phyloP scores from a whole-genome alignment of 2,329 filamentous ascomycete species.

The Ophiostoma piceae region DNA sequence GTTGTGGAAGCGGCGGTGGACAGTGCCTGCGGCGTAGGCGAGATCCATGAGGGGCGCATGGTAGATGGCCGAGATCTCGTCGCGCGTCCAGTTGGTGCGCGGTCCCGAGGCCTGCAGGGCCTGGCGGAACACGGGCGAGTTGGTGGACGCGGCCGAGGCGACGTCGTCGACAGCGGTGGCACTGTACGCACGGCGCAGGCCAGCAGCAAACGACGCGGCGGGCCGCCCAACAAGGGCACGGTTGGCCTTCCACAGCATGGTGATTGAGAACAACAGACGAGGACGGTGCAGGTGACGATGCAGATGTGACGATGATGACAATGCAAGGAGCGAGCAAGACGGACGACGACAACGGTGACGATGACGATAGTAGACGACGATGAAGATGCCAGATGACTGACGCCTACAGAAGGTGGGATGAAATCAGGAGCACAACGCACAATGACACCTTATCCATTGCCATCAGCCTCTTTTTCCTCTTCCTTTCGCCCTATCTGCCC shows the following conservation, averaged over 20 bases:
- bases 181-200: slow-evolving; percentile 17
- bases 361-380: background rate
- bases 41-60: slow-evolving; percentile 20
- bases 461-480: background rate
- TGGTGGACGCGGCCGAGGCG: slow-evolving; percentile 8
- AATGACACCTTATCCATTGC: background rate
- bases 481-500: background rate
- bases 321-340: background rate
- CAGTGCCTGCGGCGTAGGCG: slow-evolving; percentile 18
- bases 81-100: slow-evolving; percentile 22
- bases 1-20: slow-evolving; percentile 82
- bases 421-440: background rate
- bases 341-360: background rate
- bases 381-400: background rate
- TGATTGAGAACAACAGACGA: background rate
- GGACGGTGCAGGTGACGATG: background rate
- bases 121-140: slow-evolving; percentile 14
- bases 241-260: slow-evolving; percentile 15
- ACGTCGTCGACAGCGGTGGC: slow-evolving; percentile 4
- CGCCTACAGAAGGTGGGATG: background rate
- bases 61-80: slow-evolving; percentile 20
- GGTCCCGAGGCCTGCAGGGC: slow-evolving; percentile 19
- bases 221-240: slow-evolving; percentile 5
- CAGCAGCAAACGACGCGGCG: background rate
- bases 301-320: background rate